A percentile compares a stretch with the other conserved stretches of the same genome.
Evolutionary conservation across 192 early-diverging fungal species (phyloP).

Genomic region (Entomortierella parvispora): DNA sequence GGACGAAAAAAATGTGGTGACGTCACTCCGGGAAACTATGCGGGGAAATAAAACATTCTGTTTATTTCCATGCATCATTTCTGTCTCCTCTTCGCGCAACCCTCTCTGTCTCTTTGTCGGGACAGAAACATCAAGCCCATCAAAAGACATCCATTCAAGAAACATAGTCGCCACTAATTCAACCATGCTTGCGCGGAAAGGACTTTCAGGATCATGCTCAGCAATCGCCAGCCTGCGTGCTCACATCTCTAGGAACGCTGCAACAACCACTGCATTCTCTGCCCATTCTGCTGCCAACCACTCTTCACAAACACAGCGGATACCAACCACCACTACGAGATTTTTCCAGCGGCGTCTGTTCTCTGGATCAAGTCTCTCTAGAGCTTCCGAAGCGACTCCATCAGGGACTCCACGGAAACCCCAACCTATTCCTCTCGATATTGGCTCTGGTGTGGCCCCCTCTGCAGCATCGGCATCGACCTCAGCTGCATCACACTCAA

Average conservation of each 20-base stretch:
- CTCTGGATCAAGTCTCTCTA: background rate
- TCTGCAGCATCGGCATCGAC: conserved; percentile 2
- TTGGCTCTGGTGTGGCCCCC: conserved; percentile 21
- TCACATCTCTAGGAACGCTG: no score
- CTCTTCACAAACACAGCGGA: background rate
- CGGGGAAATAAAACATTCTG: no score
- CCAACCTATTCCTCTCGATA: conserved; percentile 45
- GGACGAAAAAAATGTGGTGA: conserved; percentile 4
- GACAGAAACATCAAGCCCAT: background rate
- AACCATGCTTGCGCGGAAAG: conserved; percentile 32
- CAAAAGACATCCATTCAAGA: no score
- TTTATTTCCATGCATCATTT: no score
- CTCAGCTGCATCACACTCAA: conserved; percentile 1
- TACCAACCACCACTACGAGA: background rate
- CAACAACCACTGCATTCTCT: no score
- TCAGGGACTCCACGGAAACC: conserved; percentile 17
- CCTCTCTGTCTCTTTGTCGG: no score
- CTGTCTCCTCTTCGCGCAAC: background rate
- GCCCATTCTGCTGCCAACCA: no score
- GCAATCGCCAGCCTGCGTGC: no score
- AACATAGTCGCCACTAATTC: no score
- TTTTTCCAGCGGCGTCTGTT: background rate
- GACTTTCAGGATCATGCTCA: background rate
- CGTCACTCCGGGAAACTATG: no score
- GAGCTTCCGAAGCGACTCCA: conserved; percentile 13